Base-by-base conservation (phyloP, 495 filamentous ascomycete species). In the Talaromyces trachyspermus region DNA sequence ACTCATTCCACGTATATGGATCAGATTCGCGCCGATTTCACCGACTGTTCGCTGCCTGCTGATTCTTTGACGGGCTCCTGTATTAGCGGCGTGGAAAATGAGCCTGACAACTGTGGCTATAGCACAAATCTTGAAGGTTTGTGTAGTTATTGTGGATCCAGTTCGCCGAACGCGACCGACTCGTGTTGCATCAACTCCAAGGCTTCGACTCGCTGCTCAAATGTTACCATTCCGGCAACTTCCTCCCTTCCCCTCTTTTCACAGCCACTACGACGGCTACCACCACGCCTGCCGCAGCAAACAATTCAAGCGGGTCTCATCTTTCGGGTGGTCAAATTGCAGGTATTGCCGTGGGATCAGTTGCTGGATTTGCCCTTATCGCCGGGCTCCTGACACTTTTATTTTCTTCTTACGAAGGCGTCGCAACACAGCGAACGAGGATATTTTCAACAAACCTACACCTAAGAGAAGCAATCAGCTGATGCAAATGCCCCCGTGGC, bases 1-100 rank as follows among this genome's bases (percentile, higher is more conserved):
- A 73, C 81, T 14, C 69, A 71, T 32, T 61, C 63, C 44, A 75
- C 84, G 53, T 86, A 86, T 22, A 73, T 85, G 54, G 65, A 69
- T 22, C 84, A 94, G 58, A 89, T 97, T 55, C 80, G 88, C 51
- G 87, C 94, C 42, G 94, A 99, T 62, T 95, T 96, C 59, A 85
- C 84, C 8, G 84, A 88, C 53, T 99, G 94, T 64, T 77, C 89
- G 9, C 65, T 88, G 42, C 94, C 94, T 6, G 77, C 82, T 10
- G 70, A 86, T 43, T 84, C 94, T 4, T 72, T 99, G 22, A 82
- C 76, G 24, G 76, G 74, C 35, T 69, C 66, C 43, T 99, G 94
- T 68, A 80, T 97, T 29, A 68, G 74, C 32, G 94, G 82, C 45
- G 74, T 77, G 24, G 60, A 70, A 23, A 99, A 97, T 59, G 89